Evolutionary conservation across 2,329 filamentous ascomycete genomes (phyloP), one percentile per base, ranked within the genome.

Genomic region (Apiospora malaysiana): DNA sequence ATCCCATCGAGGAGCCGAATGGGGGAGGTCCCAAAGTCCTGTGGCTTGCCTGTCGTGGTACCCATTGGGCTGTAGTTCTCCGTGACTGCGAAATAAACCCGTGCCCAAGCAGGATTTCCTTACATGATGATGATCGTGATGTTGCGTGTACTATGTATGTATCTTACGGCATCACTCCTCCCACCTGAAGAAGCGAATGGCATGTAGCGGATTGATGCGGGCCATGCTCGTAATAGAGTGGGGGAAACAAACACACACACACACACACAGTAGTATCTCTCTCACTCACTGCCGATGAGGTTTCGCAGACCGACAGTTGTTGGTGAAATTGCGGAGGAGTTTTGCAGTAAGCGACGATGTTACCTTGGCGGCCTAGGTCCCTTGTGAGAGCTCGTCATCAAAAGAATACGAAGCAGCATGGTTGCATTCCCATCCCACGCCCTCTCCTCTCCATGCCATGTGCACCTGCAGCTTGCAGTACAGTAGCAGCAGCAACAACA

Each of bases 341-440:
- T 72, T 70, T 75, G 75, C 74, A 75, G 74, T 68, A 73, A 69
- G 72, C 72, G 72, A 71, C 73, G 69, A 77, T 76, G 75, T 73
- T 46, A 77, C 77, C 47, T 68, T 43, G 65, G 40, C 65, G 25
- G 16, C 49, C 49, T 18, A 37, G 40, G 40, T 67, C 43, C 65
- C 65, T 46, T 46, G 43, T 23, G 23, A 67, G 9, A 45, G 25
- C 40, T 46, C 65, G 65, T 67, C 40, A 67, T 67, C 40, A 46
- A 43, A 37, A 46, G 65, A 63, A 67, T 32, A 67, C 65, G 65
- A 67, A 63, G 32, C 56, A 32, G 40, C 65, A n/a, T 46, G 65
- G 43, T 46, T 63, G 56, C 56, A 63, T 6, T 42, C 40, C 40
- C 40, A 46, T 46, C 45, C 18, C 45, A 47, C 45, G 32, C 32